phyloP scores from a whole-genome alignment of 2,329 filamentous ascomycete genomes.

The Botrytis fragariae region DNA sequence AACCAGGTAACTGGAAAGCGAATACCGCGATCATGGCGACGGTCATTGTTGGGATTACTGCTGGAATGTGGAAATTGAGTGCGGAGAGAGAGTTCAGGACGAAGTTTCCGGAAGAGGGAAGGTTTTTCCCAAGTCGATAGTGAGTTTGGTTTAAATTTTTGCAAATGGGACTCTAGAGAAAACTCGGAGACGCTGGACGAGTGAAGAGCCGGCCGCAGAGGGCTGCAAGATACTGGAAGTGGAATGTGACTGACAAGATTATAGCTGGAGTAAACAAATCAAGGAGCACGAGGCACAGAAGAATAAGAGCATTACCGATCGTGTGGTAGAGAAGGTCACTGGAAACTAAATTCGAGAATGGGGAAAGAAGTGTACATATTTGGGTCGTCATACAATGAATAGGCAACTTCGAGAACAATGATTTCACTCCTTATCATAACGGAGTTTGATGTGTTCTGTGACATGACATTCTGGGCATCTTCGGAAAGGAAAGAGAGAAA shows the following conservation, averaged over 20 bases:
- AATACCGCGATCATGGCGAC: constrained; percentile 79
- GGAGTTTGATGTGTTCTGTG: neutral
- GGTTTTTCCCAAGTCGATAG: constrained; percentile 84
- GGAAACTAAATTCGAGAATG: neutral
- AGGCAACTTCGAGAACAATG: constrained; percentile 6
- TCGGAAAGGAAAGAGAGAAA: neutral
- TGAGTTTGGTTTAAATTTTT: constrained; percentile 48
- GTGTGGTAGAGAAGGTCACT: constrained; percentile 24
- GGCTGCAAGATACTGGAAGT: neutral
- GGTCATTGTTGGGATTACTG: constrained; percentile 66
- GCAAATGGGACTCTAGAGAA: neutral
- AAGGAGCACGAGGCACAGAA: constrained; percentile 62
- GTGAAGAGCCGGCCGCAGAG: neutral
- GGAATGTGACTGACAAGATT: constrained; percentile 33
- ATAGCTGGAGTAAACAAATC: constrained; percentile 70
- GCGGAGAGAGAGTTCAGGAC: constrained; percentile 71
- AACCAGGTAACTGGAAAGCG: constrained; percentile 89
- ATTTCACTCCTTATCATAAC: neutral
- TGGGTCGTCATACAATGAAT: constrained; percentile 6
- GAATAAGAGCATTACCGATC: constrained; percentile 42
- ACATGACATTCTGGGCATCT: neutral
- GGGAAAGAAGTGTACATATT: constrained; percentile 34
- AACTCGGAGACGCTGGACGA: too few species aligned
- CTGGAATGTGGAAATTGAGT: constrained; percentile 67
- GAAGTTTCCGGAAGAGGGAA: constrained; percentile 70